These are phyloP conservation scores for Corinectria fuckeliana DNA, from an alignment of 2,329 filamentous ascomycete species.

Conservation along the genomic window DNA sequence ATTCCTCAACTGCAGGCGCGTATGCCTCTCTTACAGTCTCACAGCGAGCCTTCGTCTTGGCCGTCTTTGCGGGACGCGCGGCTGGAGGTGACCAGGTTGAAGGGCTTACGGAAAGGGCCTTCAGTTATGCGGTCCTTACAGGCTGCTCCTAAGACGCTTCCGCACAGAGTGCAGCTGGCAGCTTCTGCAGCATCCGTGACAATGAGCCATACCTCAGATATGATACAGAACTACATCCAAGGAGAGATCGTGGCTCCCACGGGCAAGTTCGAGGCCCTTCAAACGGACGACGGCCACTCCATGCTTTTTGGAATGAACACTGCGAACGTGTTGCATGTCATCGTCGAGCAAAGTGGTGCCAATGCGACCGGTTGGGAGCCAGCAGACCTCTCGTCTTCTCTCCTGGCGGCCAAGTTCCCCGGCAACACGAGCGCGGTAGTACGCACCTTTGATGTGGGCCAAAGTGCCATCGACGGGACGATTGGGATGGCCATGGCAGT, in stretches of 20 bases:
- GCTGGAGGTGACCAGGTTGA: too few species aligned
- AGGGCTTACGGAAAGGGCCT: too few species aligned
- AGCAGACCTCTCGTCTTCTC: neutral
- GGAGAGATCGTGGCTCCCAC: slow-evolving; percentile 5
- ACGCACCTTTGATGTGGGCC: slow-evolving; percentile 2
- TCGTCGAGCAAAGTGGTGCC: neutral
- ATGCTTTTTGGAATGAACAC: slow-evolving; percentile 2
- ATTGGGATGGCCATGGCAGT: too few species aligned
- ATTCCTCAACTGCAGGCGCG: too few species aligned
- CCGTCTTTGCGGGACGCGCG: too few species aligned
- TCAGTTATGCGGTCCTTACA: too few species aligned
- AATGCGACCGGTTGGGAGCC: neutral
- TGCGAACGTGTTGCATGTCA: neutral
- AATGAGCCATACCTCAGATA: neutral
- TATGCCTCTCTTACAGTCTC: too few species aligned
- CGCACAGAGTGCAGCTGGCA: too few species aligned
- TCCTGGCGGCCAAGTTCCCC: neutral
- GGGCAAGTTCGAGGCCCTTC: slow-evolving; percentile 13
- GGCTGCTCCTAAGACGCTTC: too few species aligned
- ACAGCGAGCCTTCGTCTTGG: too few species aligned
- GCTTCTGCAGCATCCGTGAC: too few species aligned
- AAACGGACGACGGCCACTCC: slow-evolving; percentile 7
- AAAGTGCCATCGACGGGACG: too few species aligned
- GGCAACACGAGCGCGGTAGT: neutral
- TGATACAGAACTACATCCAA: slow-evolving; percentile 12